These are phyloP conservation scores for Euphrasia arctica DNA, from an alignment of 305 asterid genomes.

Conservation along the genomic window DNA sequence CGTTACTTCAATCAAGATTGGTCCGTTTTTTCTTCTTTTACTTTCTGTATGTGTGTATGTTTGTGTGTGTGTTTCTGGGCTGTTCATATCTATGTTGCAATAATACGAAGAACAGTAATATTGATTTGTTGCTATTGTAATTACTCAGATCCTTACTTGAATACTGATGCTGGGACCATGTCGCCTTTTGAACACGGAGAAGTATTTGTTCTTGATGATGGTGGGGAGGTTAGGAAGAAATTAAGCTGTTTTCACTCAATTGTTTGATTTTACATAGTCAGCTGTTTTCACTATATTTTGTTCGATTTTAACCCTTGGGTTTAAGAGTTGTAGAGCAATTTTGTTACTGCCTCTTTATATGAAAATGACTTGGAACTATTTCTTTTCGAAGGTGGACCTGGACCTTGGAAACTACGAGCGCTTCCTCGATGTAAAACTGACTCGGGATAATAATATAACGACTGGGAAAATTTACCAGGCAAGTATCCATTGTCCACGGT, in stretches of 20 bases:
- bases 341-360: too few species aligned
- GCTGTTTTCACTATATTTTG: background rate
- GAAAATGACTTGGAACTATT: slow-evolving; percentile 25
- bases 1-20: slow-evolving; percentile 59
- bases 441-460: slow-evolving; percentile 88
- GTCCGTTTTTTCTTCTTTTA: slow-evolving; percentile 17
- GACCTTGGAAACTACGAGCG: slow-evolving; percentile 98
- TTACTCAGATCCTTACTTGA: slow-evolving; percentile 80
- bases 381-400: slow-evolving; percentile 76
- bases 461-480: slow-evolving; percentile 92
- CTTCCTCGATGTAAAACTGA: slow-evolving; percentile 71
- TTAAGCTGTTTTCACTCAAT: slow-evolving; percentile 1
- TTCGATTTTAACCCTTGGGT: background rate
- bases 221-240: slow-evolving; percentile 76
- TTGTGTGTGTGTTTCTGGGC: background rate
- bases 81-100: slow-evolving; percentile 5
- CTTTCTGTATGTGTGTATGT: background rate
- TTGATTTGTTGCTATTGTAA: background rate
- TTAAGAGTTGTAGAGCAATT: too few species aligned
- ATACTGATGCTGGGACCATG: slow-evolving; percentile 96
- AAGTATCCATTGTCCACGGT: slow-evolving; percentile 6
- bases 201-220: slow-evolving; percentile 90
- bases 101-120: background rate
- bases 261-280: background rate
- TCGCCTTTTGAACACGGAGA: slow-evolving; percentile 98